Percentiles rank a stretch among this genome's conserved stretches.
Evolutionary conservation across 1,139 yeast genomes (phyloP).

Genomic region (Yamadazyma friedrichii): DNA sequence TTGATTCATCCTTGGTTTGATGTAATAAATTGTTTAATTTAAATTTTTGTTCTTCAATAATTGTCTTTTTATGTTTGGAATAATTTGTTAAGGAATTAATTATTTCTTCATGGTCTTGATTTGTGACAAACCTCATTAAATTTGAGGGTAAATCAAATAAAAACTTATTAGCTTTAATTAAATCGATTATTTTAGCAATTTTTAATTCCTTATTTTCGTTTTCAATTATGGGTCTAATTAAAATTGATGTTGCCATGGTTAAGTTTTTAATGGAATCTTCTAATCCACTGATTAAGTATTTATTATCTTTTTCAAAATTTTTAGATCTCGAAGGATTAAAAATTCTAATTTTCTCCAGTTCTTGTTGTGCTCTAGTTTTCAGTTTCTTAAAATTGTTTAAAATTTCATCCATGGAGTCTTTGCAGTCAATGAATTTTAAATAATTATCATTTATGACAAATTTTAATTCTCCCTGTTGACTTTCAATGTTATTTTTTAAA

Average conservation of each 20-base stretch:
- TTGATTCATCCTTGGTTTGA: conserved; percentile 14
- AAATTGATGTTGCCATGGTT: conserved; percentile 58
- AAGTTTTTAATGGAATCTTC: conserved; percentile 48
- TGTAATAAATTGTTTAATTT: conserved; percentile 15
- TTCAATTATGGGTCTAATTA: conserved; percentile 75
- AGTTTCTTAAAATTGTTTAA: conserved; percentile 32
- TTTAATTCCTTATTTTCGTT: conserved; percentile 60
- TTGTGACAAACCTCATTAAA: conserved; percentile 51
- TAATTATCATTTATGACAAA: conserved; percentile 72
- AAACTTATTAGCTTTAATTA: conserved; percentile 59
- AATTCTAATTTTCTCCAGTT: conserved; percentile 34
- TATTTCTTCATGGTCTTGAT: conserved; percentile 68
- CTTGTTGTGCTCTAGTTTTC: conserved; percentile 39
- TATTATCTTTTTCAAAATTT: conserved; percentile 18
- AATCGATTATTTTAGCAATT: conserved; percentile 57
- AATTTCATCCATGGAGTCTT: conserved; percentile 49
- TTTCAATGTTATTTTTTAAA: conserved; percentile 60
- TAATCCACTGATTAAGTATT: conserved; percentile 30
- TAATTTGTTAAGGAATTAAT: conserved; percentile 69
- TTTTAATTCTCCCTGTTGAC: conserved; percentile 66
- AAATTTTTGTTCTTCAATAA: conserved; percentile 19
- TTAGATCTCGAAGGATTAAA: conserved; percentile 37
- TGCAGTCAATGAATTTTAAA: conserved; percentile 71
- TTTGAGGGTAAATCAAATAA: conserved; percentile 73
- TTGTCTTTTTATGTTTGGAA: conserved; percentile 25